Percentiles rank a stretch among this genome's conserved stretches.
Evolutionary conservation across 768 basidiomycete genomes (phyloP).

Genomic region (Candolleomyces efflorescens): DNA sequence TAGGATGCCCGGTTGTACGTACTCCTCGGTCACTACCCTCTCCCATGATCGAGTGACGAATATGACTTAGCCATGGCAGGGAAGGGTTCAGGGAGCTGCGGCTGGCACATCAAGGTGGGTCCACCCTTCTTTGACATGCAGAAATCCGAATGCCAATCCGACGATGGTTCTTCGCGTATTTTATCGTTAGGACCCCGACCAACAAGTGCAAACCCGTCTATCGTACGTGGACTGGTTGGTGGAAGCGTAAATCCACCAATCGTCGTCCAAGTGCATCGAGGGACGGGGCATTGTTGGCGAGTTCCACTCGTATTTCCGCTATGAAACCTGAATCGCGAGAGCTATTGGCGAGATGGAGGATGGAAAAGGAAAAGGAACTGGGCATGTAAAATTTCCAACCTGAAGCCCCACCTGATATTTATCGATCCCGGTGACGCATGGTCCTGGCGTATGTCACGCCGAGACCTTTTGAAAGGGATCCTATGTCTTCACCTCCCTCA

Average conservation of each 20-base stretch:
- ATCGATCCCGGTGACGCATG: background rate
- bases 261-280: background rate
- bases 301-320: background rate
- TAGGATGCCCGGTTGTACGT: background rate
- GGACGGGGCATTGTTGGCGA: background rate
- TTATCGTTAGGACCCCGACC: background rate
- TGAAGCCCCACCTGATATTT: background rate
- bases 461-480: background rate
- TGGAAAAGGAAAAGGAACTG: no score
- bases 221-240: conserved; percentile 1
- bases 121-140: background rate
- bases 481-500: no score
- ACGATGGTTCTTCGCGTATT: background rate
- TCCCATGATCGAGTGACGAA: background rate
- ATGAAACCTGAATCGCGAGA: background rate
- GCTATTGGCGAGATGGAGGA: no score
- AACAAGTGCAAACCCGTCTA: conserved; percentile 2
- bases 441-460: background rate
- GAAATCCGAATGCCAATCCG: background rate
- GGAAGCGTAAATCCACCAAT: background rate
- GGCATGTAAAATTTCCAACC: no score
- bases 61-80: background rate
- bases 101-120: background rate
- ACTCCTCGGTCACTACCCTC: background rate
- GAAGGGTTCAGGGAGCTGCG: background rate